Percentiles rank a stretch among this genome's conserved stretches.
These are phyloP conservation scores for Penicillium atrosanguineum DNA, from an alignment of 495 filamentous ascomycete species.

Conservation along the genomic window DNA sequence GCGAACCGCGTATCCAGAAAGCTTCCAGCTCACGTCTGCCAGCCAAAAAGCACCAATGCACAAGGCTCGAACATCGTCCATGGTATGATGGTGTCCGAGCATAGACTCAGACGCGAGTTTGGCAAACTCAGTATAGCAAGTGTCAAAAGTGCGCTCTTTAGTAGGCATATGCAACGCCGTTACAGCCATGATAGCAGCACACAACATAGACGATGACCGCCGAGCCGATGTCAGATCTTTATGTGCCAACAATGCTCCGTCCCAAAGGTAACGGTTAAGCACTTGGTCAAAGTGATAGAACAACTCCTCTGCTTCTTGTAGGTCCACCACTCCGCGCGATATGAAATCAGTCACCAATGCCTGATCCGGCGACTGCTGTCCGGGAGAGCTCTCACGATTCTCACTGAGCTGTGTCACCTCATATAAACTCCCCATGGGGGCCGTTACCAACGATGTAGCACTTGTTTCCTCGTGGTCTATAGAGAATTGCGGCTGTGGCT, in stretches of 20 bases:
- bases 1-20: constrained; percentile 56
- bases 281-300: constrained; percentile 50
- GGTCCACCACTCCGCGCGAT: constrained; percentile 43
- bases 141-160: constrained; percentile 47
- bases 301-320: constrained; percentile 49
- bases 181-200: constrained; percentile 50
- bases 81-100: constrained; percentile 47
- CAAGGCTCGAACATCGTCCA: constrained; percentile 52
- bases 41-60: constrained; percentile 57
- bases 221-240: constrained; percentile 44
- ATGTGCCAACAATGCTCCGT: constrained; percentile 46
- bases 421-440: constrained; percentile 59
- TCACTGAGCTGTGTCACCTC: constrained; percentile 58
- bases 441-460: constrained; percentile 46
- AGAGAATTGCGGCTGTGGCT: constrained; percentile 38
- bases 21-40: constrained; percentile 53
- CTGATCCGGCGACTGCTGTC: constrained; percentile 34
- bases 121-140: constrained; percentile 52
- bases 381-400: constrained; percentile 38
- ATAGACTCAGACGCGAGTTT: constrained; percentile 51
- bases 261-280: constrained; percentile 55
- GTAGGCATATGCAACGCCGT: constrained; percentile 50
- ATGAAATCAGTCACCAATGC: constrained; percentile 52
- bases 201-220: constrained; percentile 48
- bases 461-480: constrained; percentile 44